These are phyloP conservation scores for Aspergillus sclerotioniger DNA, from an alignment of 495 filamentous ascomycete species.

Conservation along the genomic window DNA sequence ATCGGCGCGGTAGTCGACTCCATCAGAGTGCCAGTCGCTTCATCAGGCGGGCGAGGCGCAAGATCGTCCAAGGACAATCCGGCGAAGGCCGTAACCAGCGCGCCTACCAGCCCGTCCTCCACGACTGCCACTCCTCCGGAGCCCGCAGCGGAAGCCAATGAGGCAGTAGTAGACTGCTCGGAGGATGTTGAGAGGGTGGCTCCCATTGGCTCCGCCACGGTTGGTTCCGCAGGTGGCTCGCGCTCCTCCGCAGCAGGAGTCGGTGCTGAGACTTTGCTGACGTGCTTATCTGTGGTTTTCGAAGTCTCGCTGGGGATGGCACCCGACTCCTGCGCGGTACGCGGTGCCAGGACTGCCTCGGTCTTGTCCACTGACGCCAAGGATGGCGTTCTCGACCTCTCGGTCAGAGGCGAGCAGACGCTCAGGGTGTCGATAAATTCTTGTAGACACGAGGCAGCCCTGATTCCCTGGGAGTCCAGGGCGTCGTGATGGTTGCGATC, in stretches of 20 bases:
- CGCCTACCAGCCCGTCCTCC: conserved; percentile 12
- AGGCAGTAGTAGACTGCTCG: conserved; percentile 4
- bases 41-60: conserved; percentile 9
- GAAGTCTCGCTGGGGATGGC: neutral
- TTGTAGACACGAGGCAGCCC: conserved; percentile 1
- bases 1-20: conserved; percentile 10
- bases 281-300: neutral
- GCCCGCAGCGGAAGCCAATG: conserved; percentile 13
- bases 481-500: neutral
- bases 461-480: neutral
- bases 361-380: neutral
- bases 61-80: conserved; percentile 8
- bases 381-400: conserved; percentile 10
- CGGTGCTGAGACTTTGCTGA: neutral
- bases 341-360: conserved; percentile 4
- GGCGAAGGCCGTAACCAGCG: conserved; percentile 6
- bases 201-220: conserved; percentile 12
- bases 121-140: conserved; percentile 12
- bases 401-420: conserved; percentile 11
- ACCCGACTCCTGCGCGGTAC: conserved; percentile 4
- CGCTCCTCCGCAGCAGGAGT: conserved; percentile 2
- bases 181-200: neutral
- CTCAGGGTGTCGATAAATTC: neutral
- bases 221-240: conserved; percentile 17
- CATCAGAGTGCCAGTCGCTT: conserved; percentile 11